Evolutionary conservation across 257 asterid genomes (phyloP).

Genomic region (Solanum chaucha): DNA sequence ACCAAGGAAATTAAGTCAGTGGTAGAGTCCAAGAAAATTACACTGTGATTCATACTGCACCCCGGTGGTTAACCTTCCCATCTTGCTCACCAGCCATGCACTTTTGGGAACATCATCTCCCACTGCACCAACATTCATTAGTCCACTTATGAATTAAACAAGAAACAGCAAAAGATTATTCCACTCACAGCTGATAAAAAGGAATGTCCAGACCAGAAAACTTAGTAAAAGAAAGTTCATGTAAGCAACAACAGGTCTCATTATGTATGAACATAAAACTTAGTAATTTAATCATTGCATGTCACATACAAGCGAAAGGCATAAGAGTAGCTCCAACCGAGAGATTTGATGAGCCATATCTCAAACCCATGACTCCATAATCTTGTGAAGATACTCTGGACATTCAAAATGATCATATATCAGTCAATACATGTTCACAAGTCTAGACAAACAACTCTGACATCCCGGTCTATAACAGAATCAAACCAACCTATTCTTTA

Average conservation of each 20-base stretch:
- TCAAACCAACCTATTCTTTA: constrained; percentile 51
- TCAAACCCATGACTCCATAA: constrained; percentile 78
- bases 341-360: constrained; percentile 87
- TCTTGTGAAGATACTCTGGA: constrained; percentile 60
- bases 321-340: constrained; percentile 68
- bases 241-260: background rate
- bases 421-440: background rate
- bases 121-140: constrained; percentile 15
- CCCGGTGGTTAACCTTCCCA: constrained; percentile 87
- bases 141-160: background rate
- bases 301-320: constrained; percentile 57
- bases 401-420: constrained; percentile 19
- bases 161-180: background rate
- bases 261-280: background rate
- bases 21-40: constrained; percentile 22
- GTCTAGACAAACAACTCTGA: constrained; percentile 2
- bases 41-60: constrained; percentile 82
- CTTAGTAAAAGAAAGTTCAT: background rate
- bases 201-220: background rate
- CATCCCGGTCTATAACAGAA: background rate
- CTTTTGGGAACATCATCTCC: constrained; percentile 65
- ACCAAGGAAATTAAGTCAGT: background rate
- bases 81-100: constrained; percentile 90
- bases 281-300: background rate
- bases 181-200: background rate